Conservation (phyloP, 164 flowering plant genomes). For the Annona squamosa region DNA sequence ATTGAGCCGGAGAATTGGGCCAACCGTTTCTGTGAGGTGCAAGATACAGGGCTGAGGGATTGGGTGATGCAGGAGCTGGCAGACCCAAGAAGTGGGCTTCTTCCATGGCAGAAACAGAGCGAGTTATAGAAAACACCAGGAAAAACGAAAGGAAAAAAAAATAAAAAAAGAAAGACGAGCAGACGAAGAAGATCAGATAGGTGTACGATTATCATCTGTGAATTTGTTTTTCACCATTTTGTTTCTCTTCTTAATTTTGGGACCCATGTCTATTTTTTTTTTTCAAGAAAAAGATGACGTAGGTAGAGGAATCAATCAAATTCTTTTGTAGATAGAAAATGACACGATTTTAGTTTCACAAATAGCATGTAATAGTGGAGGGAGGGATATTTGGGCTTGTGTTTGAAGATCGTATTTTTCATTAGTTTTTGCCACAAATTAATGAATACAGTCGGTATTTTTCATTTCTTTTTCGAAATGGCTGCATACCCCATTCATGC, state of each 20-base stretch:
- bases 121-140: too few relatives aligned
- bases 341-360: background rate
- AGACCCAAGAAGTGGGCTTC: constrained; percentile 22
- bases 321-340: constrained; percentile 7
- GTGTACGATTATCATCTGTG: background rate
- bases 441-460: too few relatives aligned
- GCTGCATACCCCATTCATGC: too few relatives aligned
- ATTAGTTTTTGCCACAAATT: too few relatives aligned
- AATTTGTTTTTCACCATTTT: background rate
- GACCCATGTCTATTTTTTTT: too few relatives aligned
- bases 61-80: constrained; percentile 31
- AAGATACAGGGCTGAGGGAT: constrained; percentile 50
- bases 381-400: background rate
- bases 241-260: background rate
- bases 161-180: background rate
- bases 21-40: constrained; percentile 63
- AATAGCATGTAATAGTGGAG: background rate
- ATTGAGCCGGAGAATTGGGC: constrained; percentile 76
- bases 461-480: too few relatives aligned
- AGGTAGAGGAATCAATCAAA: background rate
- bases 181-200: background rate
- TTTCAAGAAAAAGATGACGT: background rate
- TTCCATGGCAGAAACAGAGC: constrained; percentile 59
- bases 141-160: background rate
- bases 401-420: too few relatives aligned